Evolutionary conservation across 2,329 filamentous ascomycete genomes (phyloP), one percentile per base, ranked within the genome.

Genomic region (Cercospora sp.): DNA sequence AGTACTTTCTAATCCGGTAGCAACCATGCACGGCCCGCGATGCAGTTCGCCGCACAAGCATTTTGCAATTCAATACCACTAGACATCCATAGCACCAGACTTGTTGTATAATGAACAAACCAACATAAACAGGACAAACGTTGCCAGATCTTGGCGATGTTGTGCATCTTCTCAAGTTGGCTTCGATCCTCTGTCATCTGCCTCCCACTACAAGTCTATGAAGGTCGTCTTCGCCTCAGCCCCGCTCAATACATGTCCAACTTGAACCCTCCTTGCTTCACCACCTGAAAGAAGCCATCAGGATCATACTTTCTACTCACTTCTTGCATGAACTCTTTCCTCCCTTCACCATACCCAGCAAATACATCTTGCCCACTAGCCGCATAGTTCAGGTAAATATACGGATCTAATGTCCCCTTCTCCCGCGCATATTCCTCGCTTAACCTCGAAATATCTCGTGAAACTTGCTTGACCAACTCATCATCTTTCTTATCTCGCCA

Each of bases 231-330:
- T 8, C 31, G 55, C n/a, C 10, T 58, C 26, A 5, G 2, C 0
- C 16, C 9, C 31, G 23, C 5, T 36, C 31, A 58, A 23, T 33
- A 58, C 55, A 58, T 58, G n/a, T 58, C 28, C 30, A 58, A 33
- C 48, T 69, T 67, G 64, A 68, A 68, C 5, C 66, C 68, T 1
- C 68, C 66, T 16, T 64, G 66, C 16, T 66, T 60, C 45, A 64
- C 53, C 5, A 58, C 39, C 30, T 70, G 68, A n/a, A 68, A 68
- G 12, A 70, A 58, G 1, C 64, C 63, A 6, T 65, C 18, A 1
- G 66, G 66, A 48, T 70, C 66, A 48, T 68, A 70, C 60, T 70
- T 70, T 16, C 26, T 64, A 12, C 58, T 30, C 13, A 55, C 58
- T 12, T 31, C 59, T 23, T 59, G 63, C 31, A 70, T 61, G 39